Evolutionary conservation across 106 monocot genomes (phyloP).

Genomic region (Dioscorea zingiberensis): DNA sequence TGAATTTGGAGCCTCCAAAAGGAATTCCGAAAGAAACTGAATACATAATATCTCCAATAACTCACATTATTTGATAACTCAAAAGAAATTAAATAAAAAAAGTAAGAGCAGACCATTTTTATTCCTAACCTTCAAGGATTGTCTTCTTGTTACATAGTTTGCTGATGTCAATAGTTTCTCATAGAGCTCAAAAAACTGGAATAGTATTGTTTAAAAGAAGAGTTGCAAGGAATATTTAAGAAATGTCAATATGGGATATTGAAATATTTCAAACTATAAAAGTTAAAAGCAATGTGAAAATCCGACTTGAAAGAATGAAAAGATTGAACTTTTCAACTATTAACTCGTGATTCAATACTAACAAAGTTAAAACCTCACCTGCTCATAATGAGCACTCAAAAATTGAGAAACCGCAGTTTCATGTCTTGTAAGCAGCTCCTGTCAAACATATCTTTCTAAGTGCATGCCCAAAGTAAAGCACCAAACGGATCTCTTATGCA

Average conservation of each 20-base stretch:
- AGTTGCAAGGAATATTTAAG: conserved; percentile 2
- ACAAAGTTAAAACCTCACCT: conserved; percentile 27
- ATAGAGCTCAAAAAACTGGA: conserved; percentile 94
- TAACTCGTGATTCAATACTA: too few relatives aligned
- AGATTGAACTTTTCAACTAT: too few relatives aligned
- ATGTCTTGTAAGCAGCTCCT: conserved; percentile 98
- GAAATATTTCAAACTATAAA: neutral
- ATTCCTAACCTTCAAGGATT: conserved; percentile 88
- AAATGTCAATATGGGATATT: neutral
- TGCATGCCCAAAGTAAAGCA: neutral
- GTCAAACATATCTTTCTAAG: conserved; percentile 28
- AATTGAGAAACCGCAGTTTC: conserved; percentile 75
- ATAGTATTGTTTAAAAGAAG: conserved; percentile 21
- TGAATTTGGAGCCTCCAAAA: conserved; percentile 87
- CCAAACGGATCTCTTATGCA: neutral
- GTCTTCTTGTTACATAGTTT: conserved; percentile 94
- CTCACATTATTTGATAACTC: neutral
- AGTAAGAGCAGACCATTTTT: neutral
- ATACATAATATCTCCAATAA: conserved; percentile 7
- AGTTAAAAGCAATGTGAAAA: too few relatives aligned
- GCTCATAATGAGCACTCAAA: conserved; percentile 68
- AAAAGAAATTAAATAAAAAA: neutral
- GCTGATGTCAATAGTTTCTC: conserved; percentile 64
- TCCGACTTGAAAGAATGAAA: too few relatives aligned
- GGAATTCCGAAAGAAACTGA: conserved; percentile 94